phyloP scores from a whole-genome alignment of 176 grass and related monocot species.

The Lolium perenne region DNA sequence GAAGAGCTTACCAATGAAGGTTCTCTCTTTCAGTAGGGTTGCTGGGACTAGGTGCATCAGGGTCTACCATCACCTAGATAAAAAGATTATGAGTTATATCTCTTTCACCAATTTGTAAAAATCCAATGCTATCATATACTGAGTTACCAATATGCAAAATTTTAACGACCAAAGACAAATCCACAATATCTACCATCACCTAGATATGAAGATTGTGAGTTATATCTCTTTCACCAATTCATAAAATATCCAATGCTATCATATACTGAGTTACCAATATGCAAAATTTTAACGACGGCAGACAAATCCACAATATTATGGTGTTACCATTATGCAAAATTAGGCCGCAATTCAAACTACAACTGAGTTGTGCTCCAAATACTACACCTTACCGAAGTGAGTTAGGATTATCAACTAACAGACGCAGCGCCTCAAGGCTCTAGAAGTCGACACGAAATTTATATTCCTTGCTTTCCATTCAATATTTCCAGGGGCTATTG shows the following conservation, averaged over 20 bases:
- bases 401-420: slow-evolving; percentile 36
- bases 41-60: slow-evolving; percentile 94
- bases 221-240: background rate
- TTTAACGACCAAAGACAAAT: background rate
- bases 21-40: slow-evolving; percentile 89
- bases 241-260: background rate
- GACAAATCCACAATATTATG: background rate
- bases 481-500: background rate
- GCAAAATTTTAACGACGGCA: background rate
- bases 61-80: slow-evolving; percentile 95
- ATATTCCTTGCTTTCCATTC: slow-evolving; percentile 31
- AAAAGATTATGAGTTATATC: slow-evolving; percentile 29
- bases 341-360: background rate
- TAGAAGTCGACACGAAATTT: slow-evolving; percentile 17
- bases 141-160: no score
- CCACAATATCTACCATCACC: background rate
- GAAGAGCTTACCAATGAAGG: slow-evolving; percentile 88
- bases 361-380: background rate
- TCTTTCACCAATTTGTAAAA: background rate
- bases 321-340: background rate
- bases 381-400: slow-evolving; percentile 15
- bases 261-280: no score
- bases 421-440: background rate
- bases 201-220: background rate
- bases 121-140: background rate